Conservation (phyloP, 805 yeast genomes). For the Candida ulmi region DNA sequence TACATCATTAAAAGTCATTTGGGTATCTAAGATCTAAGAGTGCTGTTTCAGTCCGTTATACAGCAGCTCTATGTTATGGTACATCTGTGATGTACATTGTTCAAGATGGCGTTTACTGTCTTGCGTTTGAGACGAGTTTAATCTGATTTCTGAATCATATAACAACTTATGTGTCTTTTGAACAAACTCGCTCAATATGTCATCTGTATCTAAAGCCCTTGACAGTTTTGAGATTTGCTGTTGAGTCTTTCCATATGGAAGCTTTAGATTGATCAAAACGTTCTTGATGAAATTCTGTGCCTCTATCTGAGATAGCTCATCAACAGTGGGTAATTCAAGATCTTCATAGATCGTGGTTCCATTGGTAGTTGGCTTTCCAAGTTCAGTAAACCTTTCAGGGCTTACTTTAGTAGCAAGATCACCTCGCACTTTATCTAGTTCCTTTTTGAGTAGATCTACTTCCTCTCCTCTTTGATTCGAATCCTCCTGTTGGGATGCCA, state of each 20-base stretch:
- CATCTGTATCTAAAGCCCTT: slow-evolving; percentile 22
- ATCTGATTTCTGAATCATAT: slow-evolving; percentile 24
- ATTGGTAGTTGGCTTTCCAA: slow-evolving; percentile 10
- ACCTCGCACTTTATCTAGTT: too few relatives aligned
- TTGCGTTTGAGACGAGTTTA: slow-evolving; percentile 17
- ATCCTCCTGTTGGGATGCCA: background rate
- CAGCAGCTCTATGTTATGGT: slow-evolving; percentile 20
- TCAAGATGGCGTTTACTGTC: slow-evolving; percentile 21
- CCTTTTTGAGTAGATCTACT: background rate
- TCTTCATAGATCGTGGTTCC: slow-evolving; percentile 12
- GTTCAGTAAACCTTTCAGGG: slow-evolving; percentile 22
- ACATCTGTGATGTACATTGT: slow-evolving; percentile 25
- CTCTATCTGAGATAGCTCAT: slow-evolving; percentile 22
- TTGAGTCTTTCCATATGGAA: slow-evolving; percentile 26
- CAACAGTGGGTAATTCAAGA: slow-evolving; percentile 25
- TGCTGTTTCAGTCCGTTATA: slow-evolving; percentile 8
- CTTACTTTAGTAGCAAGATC: slow-evolving; percentile 18
- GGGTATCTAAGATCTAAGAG: background rate
- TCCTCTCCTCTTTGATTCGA: slow-evolving; percentile 1
- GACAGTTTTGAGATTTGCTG: slow-evolving; percentile 23
- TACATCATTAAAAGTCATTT: too few relatives aligned
- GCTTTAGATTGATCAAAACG: slow-evolving; percentile 24
- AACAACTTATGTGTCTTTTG: slow-evolving; percentile 25
- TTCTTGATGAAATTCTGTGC: slow-evolving; percentile 32
- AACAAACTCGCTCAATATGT: slow-evolving; percentile 26